Evolutionary conservation across 1,139 yeast species (phyloP).

Genomic region (Geotrichum reessii): DNA sequence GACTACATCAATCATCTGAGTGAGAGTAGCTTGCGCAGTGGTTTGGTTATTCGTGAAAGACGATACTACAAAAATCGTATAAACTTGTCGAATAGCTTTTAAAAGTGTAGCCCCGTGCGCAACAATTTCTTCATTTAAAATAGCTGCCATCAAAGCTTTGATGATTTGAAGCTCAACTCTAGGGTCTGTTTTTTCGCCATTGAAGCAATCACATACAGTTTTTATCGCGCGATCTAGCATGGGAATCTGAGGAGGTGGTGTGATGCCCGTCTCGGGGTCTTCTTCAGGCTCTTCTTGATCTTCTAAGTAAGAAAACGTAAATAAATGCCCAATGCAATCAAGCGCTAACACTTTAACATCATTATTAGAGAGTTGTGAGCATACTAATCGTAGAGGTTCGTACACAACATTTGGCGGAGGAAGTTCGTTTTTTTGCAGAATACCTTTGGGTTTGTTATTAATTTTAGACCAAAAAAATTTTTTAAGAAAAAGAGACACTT

Average conservation of each 20-base stretch:
- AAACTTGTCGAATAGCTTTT: conserved; percentile 88
- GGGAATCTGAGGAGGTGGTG: conserved; percentile 52
- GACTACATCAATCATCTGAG: conserved; percentile 84
- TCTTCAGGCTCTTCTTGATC: conserved; percentile 37
- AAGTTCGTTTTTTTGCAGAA: conserved; percentile 25
- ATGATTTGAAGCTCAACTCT: conserved; percentile 87
- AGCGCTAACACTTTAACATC: conserved; percentile 53
- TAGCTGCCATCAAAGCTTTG: conserved; percentile 84
- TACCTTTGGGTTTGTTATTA: conserved; percentile 6
- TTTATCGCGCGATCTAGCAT: conserved; percentile 81
- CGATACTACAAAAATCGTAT: conserved; percentile 84
- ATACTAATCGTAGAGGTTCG: conserved; percentile 56
- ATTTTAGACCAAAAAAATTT: not conserved
- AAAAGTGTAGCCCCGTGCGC: conserved; percentile 87
- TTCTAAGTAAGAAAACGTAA: conserved; percentile 56
- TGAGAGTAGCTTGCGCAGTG: conserved; percentile 89
- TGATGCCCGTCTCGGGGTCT: conserved; percentile 37
- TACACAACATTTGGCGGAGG: conserved; percentile 49
- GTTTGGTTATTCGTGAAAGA: conserved; percentile 79
- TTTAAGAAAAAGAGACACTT: conserved; percentile 17
- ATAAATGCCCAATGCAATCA: conserved; percentile 61
- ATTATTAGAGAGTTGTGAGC: conserved; percentile 46
- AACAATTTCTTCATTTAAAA: conserved; percentile 69
- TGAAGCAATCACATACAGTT: conserved; percentile 78
- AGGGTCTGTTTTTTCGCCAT: conserved; percentile 88